Evolutionary conservation across 164 flowering plant species (phyloP).

Genomic region (Sextonia rubra): DNA sequence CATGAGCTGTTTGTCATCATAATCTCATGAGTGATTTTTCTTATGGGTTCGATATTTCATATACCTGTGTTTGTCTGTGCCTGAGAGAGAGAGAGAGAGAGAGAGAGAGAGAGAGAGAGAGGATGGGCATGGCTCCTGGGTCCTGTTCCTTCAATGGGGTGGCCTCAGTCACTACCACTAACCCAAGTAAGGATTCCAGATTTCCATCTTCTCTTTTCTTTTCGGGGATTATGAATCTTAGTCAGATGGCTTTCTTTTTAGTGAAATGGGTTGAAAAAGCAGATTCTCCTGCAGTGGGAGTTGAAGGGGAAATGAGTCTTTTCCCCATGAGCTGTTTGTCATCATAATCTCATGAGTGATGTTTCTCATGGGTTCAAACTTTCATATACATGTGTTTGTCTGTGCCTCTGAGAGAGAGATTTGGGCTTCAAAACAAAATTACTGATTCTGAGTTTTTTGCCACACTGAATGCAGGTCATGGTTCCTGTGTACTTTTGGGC

Average conservation of each 20-base stretch:
- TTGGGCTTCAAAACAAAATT: not conserved
- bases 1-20: too few relatives aligned
- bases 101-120: too few relatives aligned
- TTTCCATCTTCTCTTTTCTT: not conserved
- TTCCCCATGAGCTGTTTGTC: too few relatives aligned
- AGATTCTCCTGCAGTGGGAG: too few relatives aligned
- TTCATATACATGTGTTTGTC: not conserved
- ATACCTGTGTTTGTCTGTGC: not conserved
- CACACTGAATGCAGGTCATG: conserved; percentile 56
- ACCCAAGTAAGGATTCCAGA: conserved; percentile 62
- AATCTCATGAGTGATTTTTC: too few relatives aligned
- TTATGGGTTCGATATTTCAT: too few relatives aligned
- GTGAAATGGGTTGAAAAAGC: too few relatives aligned
- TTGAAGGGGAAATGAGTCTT: too few relatives aligned
- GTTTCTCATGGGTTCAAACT: too few relatives aligned
- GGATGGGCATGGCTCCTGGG: conserved; percentile 61
- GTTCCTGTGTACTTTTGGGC: conserved; percentile 67
- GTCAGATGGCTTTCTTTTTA: too few relatives aligned
- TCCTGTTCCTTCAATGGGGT: conserved; percentile 86
- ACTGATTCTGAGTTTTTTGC: not conserved
- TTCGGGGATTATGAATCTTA: too few relatives aligned
- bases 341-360: too few relatives aligned
- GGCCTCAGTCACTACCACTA: conserved; percentile 67
- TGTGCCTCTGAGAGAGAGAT: not conserved
- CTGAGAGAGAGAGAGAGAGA: not conserved